Base-by-base conservation (phyloP, 441 rosid species). In the Erodium texanum region DNA sequence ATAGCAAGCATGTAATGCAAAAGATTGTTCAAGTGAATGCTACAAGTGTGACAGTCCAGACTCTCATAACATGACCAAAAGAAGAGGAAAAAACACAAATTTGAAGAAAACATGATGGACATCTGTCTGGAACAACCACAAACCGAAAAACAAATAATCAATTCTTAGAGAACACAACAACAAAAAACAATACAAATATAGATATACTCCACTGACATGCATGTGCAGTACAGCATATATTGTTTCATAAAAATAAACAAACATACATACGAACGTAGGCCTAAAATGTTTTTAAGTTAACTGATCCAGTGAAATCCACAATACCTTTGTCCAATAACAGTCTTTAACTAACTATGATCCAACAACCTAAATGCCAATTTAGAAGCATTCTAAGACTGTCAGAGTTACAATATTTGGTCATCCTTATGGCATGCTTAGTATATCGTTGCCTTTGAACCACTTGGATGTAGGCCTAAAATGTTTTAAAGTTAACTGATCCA, bases 71-170 rank as follows among this genome's bases (percentile, higher is more conserved):
- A 24, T 27, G 32, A 61, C 34, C 16, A 24, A 61, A 61, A 61
- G 64, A 66, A 62, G 6, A 34, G 8, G 38, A 34, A 9, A 34
- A 9, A 50, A 50, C 69, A 67, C 38, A 69, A 70, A 62, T 59
- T 16, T 23, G 11, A 18, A 66, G 8, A 18, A 66, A 38, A 24
- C 36, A 12, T 8, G 32, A 54, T 23, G 14, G 64, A 22, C 56
- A 3, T 29, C 24, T 23, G 24, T 15, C 65, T 69, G n/a, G 56
- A 61, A 34, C 20, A 56, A 38, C 62, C 15, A 69, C 22, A 62
- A 41, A 16, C 43, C 32, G 48, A 7, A 14, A 0, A 68, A 16
- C 29, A 68, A 18, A 48, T 12, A 11, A 18, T 14, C 14, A n/a
- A 62, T 58, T 22, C 24, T 32, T 45, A 38, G 27, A 59, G 24